A percentile compares a stretch with the other conserved stretches of the same genome.
Evolutionary conservation across 768 basidiomycete genomes (phyloP).

Genomic region (Russula lepida): DNA sequence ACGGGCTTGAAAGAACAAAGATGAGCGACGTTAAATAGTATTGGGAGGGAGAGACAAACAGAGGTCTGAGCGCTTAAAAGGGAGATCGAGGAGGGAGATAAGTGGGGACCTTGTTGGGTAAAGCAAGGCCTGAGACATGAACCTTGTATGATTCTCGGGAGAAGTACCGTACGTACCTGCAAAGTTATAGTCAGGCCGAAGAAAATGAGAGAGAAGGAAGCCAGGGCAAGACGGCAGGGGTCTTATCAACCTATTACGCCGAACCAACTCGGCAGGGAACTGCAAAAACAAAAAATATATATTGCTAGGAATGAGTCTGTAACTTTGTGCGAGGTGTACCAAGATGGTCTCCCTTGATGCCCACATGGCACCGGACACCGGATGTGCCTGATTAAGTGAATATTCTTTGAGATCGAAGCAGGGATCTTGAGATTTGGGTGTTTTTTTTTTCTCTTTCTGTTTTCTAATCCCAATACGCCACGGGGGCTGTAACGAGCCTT

Average conservation of each 20-base stretch:
- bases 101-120: constrained; percentile 17
- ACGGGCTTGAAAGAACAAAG: constrained; percentile 10
- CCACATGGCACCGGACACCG: constrained; percentile 14
- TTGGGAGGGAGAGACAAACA: constrained; percentile 11
- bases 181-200: constrained; percentile 8
- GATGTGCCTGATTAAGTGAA: constrained; percentile 19
- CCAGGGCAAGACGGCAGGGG: constrained; percentile 7
- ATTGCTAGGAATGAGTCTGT: constrained; percentile 8
- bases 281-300: constrained; percentile 4
- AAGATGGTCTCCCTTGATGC: constrained; percentile 11
- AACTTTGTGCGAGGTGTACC: constrained; percentile 3
- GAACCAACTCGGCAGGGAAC: constrained; percentile 7
- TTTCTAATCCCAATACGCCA: not conserved
- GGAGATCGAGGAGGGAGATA: constrained; percentile 20
- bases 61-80: constrained; percentile 12
- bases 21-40: constrained; percentile 17
- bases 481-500: constrained; percentile 1
- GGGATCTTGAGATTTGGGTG: constrained; percentile 9
- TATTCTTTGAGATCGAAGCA: constrained; percentile 17
- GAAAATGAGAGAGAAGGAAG: constrained; percentile 8
- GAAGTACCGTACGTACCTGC: constrained; percentile 10
- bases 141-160: constrained; percentile 18
- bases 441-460: not conserved
- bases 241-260: constrained; percentile 17
- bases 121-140: constrained; percentile 19